phyloP scores from a whole-genome alignment of 768 basidiomycete species.

The Boletus barrowsii region DNA sequence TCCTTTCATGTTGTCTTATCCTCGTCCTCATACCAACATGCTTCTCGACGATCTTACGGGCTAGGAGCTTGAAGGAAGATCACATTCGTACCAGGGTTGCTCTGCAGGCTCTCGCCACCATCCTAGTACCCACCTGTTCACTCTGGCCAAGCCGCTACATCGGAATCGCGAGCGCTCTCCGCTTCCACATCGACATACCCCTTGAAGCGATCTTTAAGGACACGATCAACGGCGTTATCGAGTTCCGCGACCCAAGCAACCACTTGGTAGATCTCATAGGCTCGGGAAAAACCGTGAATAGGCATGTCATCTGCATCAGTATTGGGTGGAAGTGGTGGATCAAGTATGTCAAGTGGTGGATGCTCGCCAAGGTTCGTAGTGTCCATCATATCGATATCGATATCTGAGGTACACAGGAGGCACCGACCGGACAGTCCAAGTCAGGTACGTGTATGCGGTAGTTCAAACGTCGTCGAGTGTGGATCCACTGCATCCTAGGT shows the following conservation, averaged over 20 bases:
- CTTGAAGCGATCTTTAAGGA: constrained; percentile 36
- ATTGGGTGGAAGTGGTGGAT: constrained; percentile 34
- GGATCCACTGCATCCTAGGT: neutral
- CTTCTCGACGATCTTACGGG: constrained; percentile 6
- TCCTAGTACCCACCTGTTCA: constrained; percentile 44
- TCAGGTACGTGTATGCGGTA: constrained; percentile 23
- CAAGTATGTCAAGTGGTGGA: constrained; percentile 36
- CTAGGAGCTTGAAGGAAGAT: constrained; percentile 6
- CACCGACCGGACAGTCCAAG: constrained; percentile 5
- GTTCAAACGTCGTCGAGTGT: neutral
- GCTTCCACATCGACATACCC: constrained; percentile 31
- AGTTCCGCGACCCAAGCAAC: constrained; percentile 39
- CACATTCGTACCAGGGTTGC: constrained; percentile 15
- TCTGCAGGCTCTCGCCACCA: constrained; percentile 37
- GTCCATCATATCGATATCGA: neutral
- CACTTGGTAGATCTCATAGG: constrained; percentile 39
- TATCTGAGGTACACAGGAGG: neutral
- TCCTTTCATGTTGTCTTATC: constrained; percentile 7
- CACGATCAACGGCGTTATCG: constrained; percentile 39
- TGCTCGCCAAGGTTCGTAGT: constrained; percentile 22
- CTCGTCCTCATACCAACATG: constrained; percentile 6
- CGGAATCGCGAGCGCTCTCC: constrained; percentile 24
- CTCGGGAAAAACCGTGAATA: constrained; percentile 33
- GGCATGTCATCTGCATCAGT: constrained; percentile 36
- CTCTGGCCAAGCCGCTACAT: constrained; percentile 43